These are phyloP conservation scores for Drechslerella stenobrocha DNA, from an alignment of 2,329 filamentous ascomycete species.

Conservation along the genomic window DNA sequence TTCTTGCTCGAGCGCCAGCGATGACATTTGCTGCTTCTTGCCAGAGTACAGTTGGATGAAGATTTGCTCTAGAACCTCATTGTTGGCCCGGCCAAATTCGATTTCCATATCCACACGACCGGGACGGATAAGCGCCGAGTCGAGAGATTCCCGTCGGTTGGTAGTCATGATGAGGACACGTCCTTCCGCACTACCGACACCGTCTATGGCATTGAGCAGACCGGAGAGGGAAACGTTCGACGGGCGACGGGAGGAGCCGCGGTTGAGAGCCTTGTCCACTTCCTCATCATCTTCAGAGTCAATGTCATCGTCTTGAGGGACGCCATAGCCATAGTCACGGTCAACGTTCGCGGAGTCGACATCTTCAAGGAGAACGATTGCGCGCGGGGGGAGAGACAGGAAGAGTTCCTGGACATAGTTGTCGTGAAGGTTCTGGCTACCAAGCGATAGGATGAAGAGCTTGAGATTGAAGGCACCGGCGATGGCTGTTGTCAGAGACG, in stretches of 20 bases:
- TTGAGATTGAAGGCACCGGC: conserved; percentile 71
- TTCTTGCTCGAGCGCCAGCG: conserved; percentile 34
- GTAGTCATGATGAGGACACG: conserved; percentile 75
- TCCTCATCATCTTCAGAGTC: conserved; percentile 53
- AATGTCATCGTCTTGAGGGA: conserved; percentile 45
- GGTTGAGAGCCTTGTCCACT: conserved; percentile 55
- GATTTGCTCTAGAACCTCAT: conserved; percentile 55
- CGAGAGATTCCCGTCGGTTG: conserved; percentile 68
- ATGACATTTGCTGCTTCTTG: conserved; percentile 45
- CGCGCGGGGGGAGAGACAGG: conserved; percentile 68
- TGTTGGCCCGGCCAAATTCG: conserved; percentile 60
- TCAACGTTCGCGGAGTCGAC: conserved; percentile 66
- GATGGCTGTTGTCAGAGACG: conserved; percentile 70
- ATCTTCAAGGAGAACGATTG: conserved; percentile 74
- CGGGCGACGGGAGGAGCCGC: conserved; percentile 52
- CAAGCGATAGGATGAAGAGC: conserved; percentile 71
- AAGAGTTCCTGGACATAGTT: conserved; percentile 69
- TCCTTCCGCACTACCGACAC: conserved; percentile 70
- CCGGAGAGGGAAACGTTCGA: conserved; percentile 66
- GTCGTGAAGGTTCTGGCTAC: conserved; percentile 63
- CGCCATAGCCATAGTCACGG: conserved; percentile 50
- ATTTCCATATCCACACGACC: conserved; percentile 70
- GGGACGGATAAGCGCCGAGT: conserved; percentile 67
- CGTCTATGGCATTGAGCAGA: conserved; percentile 71
- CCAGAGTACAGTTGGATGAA: conserved; percentile 54